Percentiles rank a stretch among this genome's conserved stretches.
Conservation (phyloP, 148 eudicot species). For the Rheum nobile region DNA sequence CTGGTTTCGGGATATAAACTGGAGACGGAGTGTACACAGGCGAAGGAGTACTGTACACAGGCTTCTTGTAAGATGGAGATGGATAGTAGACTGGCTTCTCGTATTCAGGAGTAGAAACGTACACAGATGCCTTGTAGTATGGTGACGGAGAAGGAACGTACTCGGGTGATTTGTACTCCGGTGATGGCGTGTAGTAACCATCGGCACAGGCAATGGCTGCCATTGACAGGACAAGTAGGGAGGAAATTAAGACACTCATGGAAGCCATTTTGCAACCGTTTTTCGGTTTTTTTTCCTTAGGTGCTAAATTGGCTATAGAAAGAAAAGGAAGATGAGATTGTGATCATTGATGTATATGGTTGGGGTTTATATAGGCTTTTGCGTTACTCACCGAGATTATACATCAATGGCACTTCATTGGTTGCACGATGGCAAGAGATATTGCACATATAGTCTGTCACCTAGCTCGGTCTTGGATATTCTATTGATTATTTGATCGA, state of each 20-base stretch:
- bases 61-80: conserved; percentile 5
- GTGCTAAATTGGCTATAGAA: neutral
- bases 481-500: no score
- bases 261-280: neutral
- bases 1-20: neutral
- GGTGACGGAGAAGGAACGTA: neutral
- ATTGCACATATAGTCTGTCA: neutral
- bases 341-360: neutral
- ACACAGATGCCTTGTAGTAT: neutral
- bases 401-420: neutral
- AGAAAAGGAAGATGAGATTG: neutral
- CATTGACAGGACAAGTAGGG: neutral
- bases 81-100: neutral
- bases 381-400: neutral
- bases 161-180: neutral
- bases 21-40: neutral
- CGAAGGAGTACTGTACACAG: neutral
- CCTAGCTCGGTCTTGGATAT: neutral
- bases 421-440: neutral
- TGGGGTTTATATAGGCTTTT: conserved; percentile 1
- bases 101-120: neutral
- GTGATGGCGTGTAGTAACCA: conserved; percentile 1
- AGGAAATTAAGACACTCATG: neutral
- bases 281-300: neutral
- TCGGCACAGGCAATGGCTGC: neutral